A percentile compares a stretch with the other conserved stretches of the same genome.
These are phyloP conservation scores for Eleusine coracana DNA, from an alignment of 176 grass and related monocot genomes.

Conservation along the genomic window DNA sequence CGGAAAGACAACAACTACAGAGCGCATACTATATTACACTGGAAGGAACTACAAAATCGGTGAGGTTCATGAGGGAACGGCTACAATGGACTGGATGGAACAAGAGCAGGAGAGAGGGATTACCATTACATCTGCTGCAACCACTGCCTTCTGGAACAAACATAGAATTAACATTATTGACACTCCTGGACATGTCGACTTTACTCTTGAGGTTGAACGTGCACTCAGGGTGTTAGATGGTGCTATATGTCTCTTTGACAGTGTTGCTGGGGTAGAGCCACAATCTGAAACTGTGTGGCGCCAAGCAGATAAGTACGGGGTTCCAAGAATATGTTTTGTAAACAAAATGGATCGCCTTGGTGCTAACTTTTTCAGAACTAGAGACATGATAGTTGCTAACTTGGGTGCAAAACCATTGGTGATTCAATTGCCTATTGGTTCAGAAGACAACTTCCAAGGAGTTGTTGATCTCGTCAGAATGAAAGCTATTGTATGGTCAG, in stretches of 20 bases:
- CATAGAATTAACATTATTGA: conserved; percentile 99
- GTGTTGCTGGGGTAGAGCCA: conserved; percentile 96
- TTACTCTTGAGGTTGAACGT: conserved; percentile 97
- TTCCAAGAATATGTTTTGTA: conserved; percentile 96
- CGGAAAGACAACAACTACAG: conserved; percentile 97
- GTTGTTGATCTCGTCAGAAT: conserved; percentile 90
- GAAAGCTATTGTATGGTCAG: conserved; percentile 92
- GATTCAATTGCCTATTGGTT: conserved; percentile 90
- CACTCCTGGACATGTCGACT: conserved; percentile 96
- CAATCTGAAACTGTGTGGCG: conserved; percentile 99
- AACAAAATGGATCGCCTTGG: conserved; percentile 98
- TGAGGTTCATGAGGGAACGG: conserved; percentile 95
- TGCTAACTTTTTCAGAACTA: conserved; percentile 96
- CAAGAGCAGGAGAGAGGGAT: conserved; percentile 98
- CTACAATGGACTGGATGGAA: conserved; percentile 99
- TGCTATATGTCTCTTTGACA: conserved; percentile 96
- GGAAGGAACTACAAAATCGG: conserved; percentile 99
- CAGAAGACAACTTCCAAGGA: conserved; percentile 93
- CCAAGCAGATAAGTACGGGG: conserved; percentile 96
- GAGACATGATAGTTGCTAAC: conserved; percentile 93
- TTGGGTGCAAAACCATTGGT: conserved; percentile 97
- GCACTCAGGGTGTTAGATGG: conserved; percentile 95
- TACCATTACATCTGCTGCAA: conserved; percentile 97
- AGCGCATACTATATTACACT: conserved; percentile 93
- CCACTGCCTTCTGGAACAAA: conserved; percentile 95